These are phyloP conservation scores for Citrus unshiu DNA, from an alignment of 345 rosid genomes.

Conservation along the genomic window DNA sequence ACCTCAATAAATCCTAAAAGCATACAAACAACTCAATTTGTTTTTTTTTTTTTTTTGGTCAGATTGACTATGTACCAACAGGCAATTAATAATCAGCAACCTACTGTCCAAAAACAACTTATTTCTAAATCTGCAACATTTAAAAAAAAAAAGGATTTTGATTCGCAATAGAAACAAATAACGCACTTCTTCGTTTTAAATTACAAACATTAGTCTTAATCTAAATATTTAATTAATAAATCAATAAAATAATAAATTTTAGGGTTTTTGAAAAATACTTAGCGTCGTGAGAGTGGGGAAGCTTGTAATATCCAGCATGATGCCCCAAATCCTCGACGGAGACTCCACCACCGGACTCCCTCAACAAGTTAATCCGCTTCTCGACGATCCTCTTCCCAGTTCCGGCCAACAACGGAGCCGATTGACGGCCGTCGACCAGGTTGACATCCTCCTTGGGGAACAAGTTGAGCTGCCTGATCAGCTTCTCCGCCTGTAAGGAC, in stretches of 20 bases:
- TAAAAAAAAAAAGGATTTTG: not conserved
- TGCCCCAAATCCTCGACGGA: conserved; percentile 77
- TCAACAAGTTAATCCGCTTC: conserved; percentile 43
- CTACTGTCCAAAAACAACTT: not conserved
- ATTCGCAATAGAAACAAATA: not conserved
- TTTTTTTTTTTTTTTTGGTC: not conserved
- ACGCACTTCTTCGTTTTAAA: not conserved
- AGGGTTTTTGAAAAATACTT: conserved; percentile 39
- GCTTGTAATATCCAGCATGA: conserved; percentile 91
- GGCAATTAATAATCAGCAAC: not conserved
- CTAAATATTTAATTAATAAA: not conserved
- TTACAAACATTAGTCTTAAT: not conserved
- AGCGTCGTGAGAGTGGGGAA: conserved; percentile 69
- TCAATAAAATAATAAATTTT: not conserved
- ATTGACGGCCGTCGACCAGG: conserved; percentile 33
- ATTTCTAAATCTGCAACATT: not conserved
- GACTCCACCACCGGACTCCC: conserved; percentile 22
- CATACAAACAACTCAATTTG: not conserved
- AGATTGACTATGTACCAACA: not conserved
- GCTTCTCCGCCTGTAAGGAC: conserved; percentile 60
- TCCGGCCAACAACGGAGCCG: not conserved
- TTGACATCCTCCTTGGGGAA: conserved; percentile 71
- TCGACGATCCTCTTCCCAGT: conserved; percentile 48
- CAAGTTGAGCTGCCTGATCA: conserved; percentile 82
- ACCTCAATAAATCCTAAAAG: not conserved